Evolutionary conservation across 345 rosid species (phyloP), one percentile per base, ranked within the genome.

Genomic region (Clarkia xantiana): DNA sequence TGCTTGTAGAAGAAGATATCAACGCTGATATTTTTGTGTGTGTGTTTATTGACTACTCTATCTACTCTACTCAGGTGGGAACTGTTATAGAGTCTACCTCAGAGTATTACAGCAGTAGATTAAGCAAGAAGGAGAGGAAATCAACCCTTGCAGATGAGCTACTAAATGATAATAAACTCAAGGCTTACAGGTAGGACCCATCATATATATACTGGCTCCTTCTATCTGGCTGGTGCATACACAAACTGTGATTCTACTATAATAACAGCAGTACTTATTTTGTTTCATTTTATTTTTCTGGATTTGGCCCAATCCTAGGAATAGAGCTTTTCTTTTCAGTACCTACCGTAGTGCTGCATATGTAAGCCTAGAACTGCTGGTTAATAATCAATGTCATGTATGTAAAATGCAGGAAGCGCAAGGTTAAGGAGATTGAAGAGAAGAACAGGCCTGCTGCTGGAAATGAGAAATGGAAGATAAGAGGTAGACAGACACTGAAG

Each of bases 91-190:
- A 75, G 53, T 78, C 94, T 11, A 58, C 89, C 14, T 18, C 62
- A 16, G 96, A 86, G 18, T 82, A 61, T 82, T 79, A 57, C 72
- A 58, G 75, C 3, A 56, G 65, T 22, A 75, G 96, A 71, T 47
- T 91, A 47, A 76, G 80, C 18, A 91, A 80, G 73, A 86, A 81
- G 79, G 80, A 91, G 69, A 91, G 94, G 66, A 91, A 74, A 67
- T 43, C 76, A 34, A 76, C 71, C 51, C 67, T 87, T 61, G 90
- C 96, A 7, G 98, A 91, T 8, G 96, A 86, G 62, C 72, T 91
- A 63, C 77, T 86, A 40, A 67, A 81, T 54, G 94, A 86, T 60
- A 66, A 69, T 19, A 49, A 49, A 23, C 55, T 67, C 47, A 47
- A 56, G 43, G 71, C 75, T 11, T 91, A 84, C 80, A 78, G 95